Evolutionary conservation across 2,329 filamentous ascomycete genomes (phyloP).

Genomic region (Pseudopyrenochaeta lycopersici): DNA sequence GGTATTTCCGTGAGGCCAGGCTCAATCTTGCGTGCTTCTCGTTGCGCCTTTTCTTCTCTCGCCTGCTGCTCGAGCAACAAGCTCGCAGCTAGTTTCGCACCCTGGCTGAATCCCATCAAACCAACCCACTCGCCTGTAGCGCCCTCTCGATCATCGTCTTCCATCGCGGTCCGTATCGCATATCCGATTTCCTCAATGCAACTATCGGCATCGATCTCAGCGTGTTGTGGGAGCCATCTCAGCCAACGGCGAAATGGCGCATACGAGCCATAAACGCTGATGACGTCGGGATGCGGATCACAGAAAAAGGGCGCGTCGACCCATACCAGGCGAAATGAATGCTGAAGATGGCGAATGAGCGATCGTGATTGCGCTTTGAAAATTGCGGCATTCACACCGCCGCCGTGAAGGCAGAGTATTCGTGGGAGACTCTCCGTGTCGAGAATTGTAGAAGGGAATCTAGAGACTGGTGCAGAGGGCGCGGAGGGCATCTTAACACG

Average conservation of each 20-base stretch:
- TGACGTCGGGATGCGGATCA: constrained; percentile 68
- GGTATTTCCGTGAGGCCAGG: constrained; percentile 35
- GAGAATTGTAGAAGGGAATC: constrained; percentile 33
- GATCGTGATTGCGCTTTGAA: constrained; percentile 74
- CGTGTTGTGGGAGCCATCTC: constrained; percentile 68
- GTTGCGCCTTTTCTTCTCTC: constrained; percentile 46
- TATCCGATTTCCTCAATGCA: constrained; percentile 59
- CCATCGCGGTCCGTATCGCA: constrained; percentile 55
- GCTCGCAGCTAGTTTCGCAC: constrained; percentile 58
- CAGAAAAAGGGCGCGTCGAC: constrained; percentile 74
- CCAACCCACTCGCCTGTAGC: constrained; percentile 59
- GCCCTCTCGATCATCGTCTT: constrained; percentile 53
- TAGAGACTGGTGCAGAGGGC: constrained; percentile 16
- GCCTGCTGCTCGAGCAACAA: constrained; percentile 68
- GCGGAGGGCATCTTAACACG: not conserved
- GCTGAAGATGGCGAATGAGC: constrained; percentile 59
- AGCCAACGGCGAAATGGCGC: constrained; percentile 73
- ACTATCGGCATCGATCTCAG: constrained; percentile 60
- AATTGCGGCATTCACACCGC: constrained; percentile 75
- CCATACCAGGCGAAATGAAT: constrained; percentile 75
- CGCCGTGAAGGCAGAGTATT: constrained; percentile 83
- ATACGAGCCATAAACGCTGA: constrained; percentile 70
- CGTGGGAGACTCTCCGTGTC: constrained; percentile 61
- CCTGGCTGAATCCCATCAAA: constrained; percentile 60
- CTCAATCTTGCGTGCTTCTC: constrained; percentile 26